Evolutionary conservation across 768 basidiomycete species (phyloP).

Genomic region (Podaxis mareebaensis): DNA sequence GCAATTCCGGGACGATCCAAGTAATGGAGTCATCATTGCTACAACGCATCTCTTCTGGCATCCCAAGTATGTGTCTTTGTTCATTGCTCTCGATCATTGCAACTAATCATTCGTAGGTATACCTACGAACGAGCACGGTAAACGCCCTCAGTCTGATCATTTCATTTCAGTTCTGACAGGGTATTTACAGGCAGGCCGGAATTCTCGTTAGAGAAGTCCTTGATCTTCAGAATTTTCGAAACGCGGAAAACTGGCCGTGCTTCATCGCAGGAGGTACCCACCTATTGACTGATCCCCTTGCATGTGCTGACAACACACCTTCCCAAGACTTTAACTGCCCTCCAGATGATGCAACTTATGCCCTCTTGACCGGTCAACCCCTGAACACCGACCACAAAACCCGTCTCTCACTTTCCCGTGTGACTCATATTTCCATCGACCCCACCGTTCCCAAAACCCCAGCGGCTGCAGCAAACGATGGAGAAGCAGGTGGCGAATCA

Average conservation of each 20-base stretch:
- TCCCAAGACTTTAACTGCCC: slow-evolving; percentile 84
- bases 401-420: slow-evolving; percentile 59
- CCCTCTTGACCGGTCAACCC: slow-evolving; percentile 64
- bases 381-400: slow-evolving; percentile 57
- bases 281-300: neutral
- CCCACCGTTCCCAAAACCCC: slow-evolving; percentile 42
- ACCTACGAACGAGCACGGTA: slow-evolving; percentile 84
- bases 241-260: slow-evolving; percentile 65
- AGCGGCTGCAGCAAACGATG: slow-evolving; percentile 21
- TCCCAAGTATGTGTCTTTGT: slow-evolving; percentile 57
- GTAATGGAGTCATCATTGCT: slow-evolving; percentile 68
- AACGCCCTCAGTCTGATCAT: neutral
- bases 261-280: slow-evolving; percentile 79
- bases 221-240: slow-evolving; percentile 48
- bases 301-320: neutral
- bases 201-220: slow-evolving; percentile 69
- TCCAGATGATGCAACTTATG: slow-evolving; percentile 81
- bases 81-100: neutral
- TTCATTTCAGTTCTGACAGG: neutral
- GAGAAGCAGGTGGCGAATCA: slow-evolving; percentile 46
- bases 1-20: slow-evolving; percentile 36
- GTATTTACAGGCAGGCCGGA: slow-evolving; percentile 63
- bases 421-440: slow-evolving; percentile 73
- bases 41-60: slow-evolving; percentile 98
- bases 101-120: slow-evolving; percentile 44